Evolutionary conservation across 2,329 filamentous ascomycete genomes (phyloP), one percentile per base, ranked within the genome.

Genomic region (Periconia sp.): DNA sequence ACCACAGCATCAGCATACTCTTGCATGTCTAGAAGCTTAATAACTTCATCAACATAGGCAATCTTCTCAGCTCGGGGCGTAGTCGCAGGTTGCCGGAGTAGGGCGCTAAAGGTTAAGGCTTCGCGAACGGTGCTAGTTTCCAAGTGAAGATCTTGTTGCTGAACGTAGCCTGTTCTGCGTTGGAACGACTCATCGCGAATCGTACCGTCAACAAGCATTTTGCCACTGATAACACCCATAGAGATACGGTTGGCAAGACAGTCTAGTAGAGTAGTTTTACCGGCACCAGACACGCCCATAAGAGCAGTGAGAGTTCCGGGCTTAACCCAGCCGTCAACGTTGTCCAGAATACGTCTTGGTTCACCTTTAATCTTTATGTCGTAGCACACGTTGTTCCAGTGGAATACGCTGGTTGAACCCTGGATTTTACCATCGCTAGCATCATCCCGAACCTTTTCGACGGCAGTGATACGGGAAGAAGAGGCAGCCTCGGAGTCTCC

Each of bases 271-370:
- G 92, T 96, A 0, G 92, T 96, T 71, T 96, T 96, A 44, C 92
- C 92, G n/a, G 92, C 92, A 54, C 92, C 91, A 25, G 87, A 91
- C 5, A 92, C 89, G 73, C 90, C 88, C 35, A 96, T 96, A 3
- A 95, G 78, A 24, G 89, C 91, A 10, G 91, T 66, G 37, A 95
- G 70, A 11, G 89, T 95, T 44, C 92, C 92, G 3, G 92, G 92
- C 71, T 95, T 94, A 45, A 96, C 90, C 88, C 89, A 96, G 22
- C 92, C 92, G 62, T 95, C 88, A 11, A 96, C 88, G 50, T 94
- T 78, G 58, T 96, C 86, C 45, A 96, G 75, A 58, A 96, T 5
- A 5, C 13, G 4, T 88, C 29, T 86, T 83, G 78, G 73, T 57
- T 92, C 83, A 11, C 78, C 77, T 75, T 95, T 95, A 72, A 95